These are phyloP conservation scores for Podospora tetraspora DNA, from an alignment of 495 filamentous ascomycete genomes.

Conservation along the genomic window DNA sequence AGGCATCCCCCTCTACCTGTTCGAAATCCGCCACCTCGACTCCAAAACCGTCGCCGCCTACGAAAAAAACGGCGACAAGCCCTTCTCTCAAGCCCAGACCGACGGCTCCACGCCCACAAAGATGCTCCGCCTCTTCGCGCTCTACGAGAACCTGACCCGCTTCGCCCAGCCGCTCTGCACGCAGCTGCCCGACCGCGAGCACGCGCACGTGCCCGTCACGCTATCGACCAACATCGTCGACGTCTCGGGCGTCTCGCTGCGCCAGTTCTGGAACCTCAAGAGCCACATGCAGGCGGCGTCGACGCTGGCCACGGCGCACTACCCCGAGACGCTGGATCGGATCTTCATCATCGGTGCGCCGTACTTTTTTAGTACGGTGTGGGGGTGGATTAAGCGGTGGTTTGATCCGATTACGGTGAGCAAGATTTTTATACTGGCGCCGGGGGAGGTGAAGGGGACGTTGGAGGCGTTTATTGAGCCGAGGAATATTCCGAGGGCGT, in stretches of 20 bases:
- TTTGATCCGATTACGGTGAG: conserved; percentile 89
- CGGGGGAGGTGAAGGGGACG: conserved; percentile 63
- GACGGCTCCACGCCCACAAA: conserved; percentile 60
- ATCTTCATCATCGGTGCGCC: conserved; percentile 90
- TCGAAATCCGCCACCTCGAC: conserved; percentile 75
- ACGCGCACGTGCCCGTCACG: conserved; percentile 73
- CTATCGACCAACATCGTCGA: conserved; percentile 87
- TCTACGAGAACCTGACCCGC: conserved; percentile 84
- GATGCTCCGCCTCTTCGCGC: conserved; percentile 72
- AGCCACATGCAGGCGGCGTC: conserved; percentile 86
- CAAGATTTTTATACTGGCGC: conserved; percentile 82
- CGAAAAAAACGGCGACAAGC: conserved; percentile 56
- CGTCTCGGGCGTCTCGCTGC: conserved; percentile 73
- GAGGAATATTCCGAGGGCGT: conserved; percentile 72
- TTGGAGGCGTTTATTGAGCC: conserved; percentile 76
- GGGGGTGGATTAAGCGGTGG: conserved; percentile 94
- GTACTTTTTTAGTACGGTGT: conserved; percentile 86
- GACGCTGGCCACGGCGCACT: conserved; percentile 81
- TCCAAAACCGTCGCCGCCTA: conserved; percentile 74
- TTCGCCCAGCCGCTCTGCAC: conserved; percentile 83
- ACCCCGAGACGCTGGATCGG: conserved; percentile 82
- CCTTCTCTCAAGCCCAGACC: conserved; percentile 47
- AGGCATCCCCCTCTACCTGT: conserved; percentile 86
- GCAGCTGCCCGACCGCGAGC: conserved; percentile 58
- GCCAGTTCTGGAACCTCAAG: conserved; percentile 92